Conservation (phyloP, 2,329 filamentous ascomycete genomes). For the Leptodontidium sp. region DNA sequence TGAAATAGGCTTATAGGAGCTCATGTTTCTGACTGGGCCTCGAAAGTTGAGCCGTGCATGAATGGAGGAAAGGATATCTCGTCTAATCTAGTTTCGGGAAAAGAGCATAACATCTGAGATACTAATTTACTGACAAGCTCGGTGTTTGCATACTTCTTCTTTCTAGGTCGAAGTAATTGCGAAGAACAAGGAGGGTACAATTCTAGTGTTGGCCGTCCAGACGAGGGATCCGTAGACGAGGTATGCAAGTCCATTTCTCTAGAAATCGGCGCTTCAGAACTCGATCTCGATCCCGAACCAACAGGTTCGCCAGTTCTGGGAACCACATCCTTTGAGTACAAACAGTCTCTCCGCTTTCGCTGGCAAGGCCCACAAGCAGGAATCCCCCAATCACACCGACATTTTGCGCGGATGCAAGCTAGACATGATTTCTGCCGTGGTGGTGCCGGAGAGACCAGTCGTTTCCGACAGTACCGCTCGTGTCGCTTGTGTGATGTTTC, state of each 20-base stretch:
- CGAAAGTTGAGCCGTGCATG: conserved; percentile 8
- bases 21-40: background rate
- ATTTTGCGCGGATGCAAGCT: conserved; percentile 20
- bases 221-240: background rate
- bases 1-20: conserved; percentile 1
- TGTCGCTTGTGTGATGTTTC: conserved; percentile 11
- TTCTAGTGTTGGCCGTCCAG: background rate
- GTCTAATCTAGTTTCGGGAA: conserved; percentile 12
- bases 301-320: background rate
- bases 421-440: conserved; percentile 20
- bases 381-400: conserved; percentile 12
- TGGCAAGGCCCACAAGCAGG: conserved; percentile 16
- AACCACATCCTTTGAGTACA: conserved; percentile 1
- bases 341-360: background rate
- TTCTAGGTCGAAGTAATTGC: conserved; percentile 10
- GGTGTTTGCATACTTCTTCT: background rate
- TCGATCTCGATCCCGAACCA: background rate
- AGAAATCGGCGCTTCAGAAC: background rate
- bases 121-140: conserved; percentile 16
- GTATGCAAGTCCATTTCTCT: no score
- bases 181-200: conserved; percentile 7
- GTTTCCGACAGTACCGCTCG: conserved; percentile 16
- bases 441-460: conserved; percentile 2
- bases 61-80: conserved; percentile 8
- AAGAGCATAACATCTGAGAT: conserved; percentile 15